Percentiles rank a stretch among this genome's conserved stretches.
phyloP scores from a whole-genome alignment of 768 basidiomycete species.

The Neoboletus magnificus region DNA sequence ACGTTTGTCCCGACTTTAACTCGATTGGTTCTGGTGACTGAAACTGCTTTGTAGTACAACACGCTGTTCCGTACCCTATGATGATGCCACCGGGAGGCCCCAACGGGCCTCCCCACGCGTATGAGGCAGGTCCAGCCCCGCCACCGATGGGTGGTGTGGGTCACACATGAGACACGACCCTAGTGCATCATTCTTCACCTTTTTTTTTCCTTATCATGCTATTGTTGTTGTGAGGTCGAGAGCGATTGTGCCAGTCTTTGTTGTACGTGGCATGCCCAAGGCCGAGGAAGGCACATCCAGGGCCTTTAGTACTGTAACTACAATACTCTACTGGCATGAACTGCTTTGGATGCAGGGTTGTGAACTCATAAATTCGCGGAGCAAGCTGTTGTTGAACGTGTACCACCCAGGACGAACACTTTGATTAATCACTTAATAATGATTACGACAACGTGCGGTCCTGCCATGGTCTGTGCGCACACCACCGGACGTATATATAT shows the following conservation, averaged over 20 bases:
- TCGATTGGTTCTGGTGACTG: slow-evolving; percentile 24
- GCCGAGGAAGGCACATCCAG: slow-evolving; percentile 5
- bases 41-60: slow-evolving; percentile 58
- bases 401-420: neutral
- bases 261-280: slow-evolving; percentile 27
- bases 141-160: slow-evolving; percentile 72
- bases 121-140: slow-evolving; percentile 67
- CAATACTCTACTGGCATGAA: slow-evolving; percentile 26
- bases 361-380: neutral
- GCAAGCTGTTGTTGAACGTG: neutral
- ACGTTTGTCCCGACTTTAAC: slow-evolving; percentile 44
- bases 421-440: neutral
- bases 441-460: neutral
- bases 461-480: slow-evolving; percentile 20
- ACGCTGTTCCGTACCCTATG: slow-evolving; percentile 87
- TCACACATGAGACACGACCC: slow-evolving; percentile 47
- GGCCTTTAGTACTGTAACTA: slow-evolving; percentile 26
- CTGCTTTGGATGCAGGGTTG: slow-evolving; percentile 24
- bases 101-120: slow-evolving; percentile 66
- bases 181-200: slow-evolving; percentile 7
- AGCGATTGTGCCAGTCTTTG: slow-evolving; percentile 23
- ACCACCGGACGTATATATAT: slow-evolving; percentile 9
- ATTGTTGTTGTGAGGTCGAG: slow-evolving; percentile 29
- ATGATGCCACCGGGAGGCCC: slow-evolving; percentile 73
- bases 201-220: slow-evolving; percentile 8